Evolutionary conservation across 345 rosid species (phyloP).

Genomic region (Aquilaria sinensis): DNA sequence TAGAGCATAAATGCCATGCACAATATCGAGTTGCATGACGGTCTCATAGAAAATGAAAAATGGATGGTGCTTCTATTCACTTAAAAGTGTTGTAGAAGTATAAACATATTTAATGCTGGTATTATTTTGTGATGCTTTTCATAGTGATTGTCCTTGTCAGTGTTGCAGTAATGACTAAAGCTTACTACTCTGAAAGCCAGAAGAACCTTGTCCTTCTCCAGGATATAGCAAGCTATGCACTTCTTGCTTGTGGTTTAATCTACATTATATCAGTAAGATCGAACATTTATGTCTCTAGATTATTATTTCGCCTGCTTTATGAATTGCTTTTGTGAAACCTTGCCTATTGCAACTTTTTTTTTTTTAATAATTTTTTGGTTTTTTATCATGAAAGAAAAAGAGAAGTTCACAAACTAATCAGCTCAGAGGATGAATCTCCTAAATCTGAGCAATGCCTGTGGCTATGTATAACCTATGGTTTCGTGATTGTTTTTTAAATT

Average conservation of each 20-base stretch:
- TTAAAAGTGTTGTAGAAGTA: too few species aligned
- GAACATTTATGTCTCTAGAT: background rate
- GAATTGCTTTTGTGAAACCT: background rate
- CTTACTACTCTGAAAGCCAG: conserved; percentile 46
- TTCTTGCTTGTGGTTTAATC: conserved; percentile 77
- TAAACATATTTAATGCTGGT: too few species aligned
- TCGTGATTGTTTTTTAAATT: too few species aligned
- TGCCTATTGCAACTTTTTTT: background rate
- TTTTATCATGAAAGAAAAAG: background rate
- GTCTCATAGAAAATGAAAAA: too few species aligned
- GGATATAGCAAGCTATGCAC: conserved; percentile 83
- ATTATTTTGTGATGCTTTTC: too few species aligned
- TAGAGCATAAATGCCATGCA: too few species aligned
- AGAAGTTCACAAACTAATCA: too few species aligned
- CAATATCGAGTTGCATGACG: too few species aligned
- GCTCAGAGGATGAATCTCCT: too few species aligned
- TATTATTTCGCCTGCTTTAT: background rate
- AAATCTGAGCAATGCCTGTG: too few species aligned
- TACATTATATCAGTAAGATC: conserved; percentile 64
- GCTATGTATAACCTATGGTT: too few species aligned
- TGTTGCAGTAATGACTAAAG: conserved; percentile 96
- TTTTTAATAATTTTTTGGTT: background rate
- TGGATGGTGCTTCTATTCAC: too few species aligned
- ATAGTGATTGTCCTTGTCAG: conserved; percentile 30
- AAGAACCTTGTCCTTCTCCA: conserved; percentile 62